These are phyloP conservation scores for Sordariomycetes sp. DNA, from an alignment of 2,329 filamentous ascomycete species.

Conservation along the genomic window DNA sequence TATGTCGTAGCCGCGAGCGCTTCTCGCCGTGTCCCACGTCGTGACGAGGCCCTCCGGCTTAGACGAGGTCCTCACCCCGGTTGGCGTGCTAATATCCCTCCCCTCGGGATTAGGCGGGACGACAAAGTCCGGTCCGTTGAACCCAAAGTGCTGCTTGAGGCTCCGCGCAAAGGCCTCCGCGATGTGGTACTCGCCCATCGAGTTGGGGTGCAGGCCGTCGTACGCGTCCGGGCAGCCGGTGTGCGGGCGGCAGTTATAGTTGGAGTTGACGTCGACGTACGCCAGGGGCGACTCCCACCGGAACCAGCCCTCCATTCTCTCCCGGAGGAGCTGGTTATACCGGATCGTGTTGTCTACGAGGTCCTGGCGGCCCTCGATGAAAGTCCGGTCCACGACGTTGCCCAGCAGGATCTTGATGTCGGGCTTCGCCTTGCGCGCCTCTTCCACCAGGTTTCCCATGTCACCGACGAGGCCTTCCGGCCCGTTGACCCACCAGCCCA, in stretches of 20 bases:
- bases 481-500: conserved; percentile 13
- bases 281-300: conserved; percentile 14
- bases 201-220: conserved; percentile 27
- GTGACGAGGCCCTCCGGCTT: conserved; percentile 8
- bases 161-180: conserved; percentile 22
- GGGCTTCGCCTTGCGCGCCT: conserved; percentile 15
- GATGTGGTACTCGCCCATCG: conserved; percentile 25
- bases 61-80: conserved; percentile 6
- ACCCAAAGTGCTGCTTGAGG: conserved; percentile 12
- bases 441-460: conserved; percentile 14
- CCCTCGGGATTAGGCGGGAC: conserved; percentile 11
- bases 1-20: conserved; percentile 10
- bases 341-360: conserved; percentile 10
- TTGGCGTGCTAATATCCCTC: conserved; percentile 8
- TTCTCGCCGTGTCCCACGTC: conserved; percentile 12
- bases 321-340: conserved; percentile 14
- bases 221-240: conserved; percentile 15
- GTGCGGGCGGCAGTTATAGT: conserved; percentile 12
- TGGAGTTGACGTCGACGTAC: conserved; percentile 17
- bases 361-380: conserved; percentile 11
- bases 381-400: conserved; percentile 15
- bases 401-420: conserved; percentile 14
- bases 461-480: conserved; percentile 9
- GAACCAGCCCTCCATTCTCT: conserved; percentile 12
- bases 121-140: conserved; percentile 11